These are phyloP conservation scores for Mortierella antarctica DNA, from an alignment of 192 early-diverging fungal species.

Conservation along the genomic window DNA sequence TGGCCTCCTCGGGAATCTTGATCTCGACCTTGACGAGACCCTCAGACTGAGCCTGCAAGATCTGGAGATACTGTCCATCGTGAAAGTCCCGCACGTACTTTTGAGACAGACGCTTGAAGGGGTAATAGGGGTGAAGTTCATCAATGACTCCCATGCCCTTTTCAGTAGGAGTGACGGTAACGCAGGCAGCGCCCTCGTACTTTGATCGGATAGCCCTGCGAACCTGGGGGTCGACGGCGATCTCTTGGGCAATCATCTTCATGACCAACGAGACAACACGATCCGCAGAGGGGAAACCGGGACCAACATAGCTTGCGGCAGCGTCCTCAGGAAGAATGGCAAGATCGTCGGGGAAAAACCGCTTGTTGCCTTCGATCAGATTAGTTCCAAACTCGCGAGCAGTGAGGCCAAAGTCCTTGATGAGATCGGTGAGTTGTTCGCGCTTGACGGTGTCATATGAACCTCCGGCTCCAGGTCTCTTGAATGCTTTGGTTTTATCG, in stretches of 20 bases:
- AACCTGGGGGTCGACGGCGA: slow-evolving; percentile 84
- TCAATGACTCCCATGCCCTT: slow-evolving; percentile 83
- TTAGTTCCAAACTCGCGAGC: slow-evolving; percentile 73
- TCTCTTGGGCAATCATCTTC: slow-evolving; percentile 76
- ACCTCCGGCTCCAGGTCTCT: slow-evolving; percentile 55
- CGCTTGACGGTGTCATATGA: slow-evolving; percentile 53
- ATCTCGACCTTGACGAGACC: slow-evolving; percentile 75
- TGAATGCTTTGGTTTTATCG: slow-evolving; percentile 46
- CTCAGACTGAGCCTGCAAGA: slow-evolving; percentile 77
- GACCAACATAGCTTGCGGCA: slow-evolving; percentile 62
- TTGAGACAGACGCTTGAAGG: slow-evolving; percentile 86
- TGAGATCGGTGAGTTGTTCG: slow-evolving; percentile 54
- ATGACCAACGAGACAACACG: slow-evolving; percentile 70
- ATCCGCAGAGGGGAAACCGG: slow-evolving; percentile 59
- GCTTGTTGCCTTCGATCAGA: slow-evolving; percentile 61
- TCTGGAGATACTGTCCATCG: slow-evolving; percentile 79
- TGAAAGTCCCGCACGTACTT: slow-evolving; percentile 81
- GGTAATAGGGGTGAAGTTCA: slow-evolving; percentile 78
- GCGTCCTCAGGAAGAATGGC: slow-evolving; percentile 60
- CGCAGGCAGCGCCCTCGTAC: slow-evolving; percentile 73
- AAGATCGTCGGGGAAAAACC: slow-evolving; percentile 73
- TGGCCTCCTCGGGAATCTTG: slow-evolving; percentile 56
- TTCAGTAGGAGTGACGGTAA: slow-evolving; percentile 84
- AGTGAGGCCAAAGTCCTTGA: slow-evolving; percentile 62
- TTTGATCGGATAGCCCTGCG: slow-evolving; percentile 79